Percentiles rank a stretch among this genome's conserved stretches.
Conservation (phyloP, 352 stramenopile genomes). For the Pythium aristosporum region DNA sequence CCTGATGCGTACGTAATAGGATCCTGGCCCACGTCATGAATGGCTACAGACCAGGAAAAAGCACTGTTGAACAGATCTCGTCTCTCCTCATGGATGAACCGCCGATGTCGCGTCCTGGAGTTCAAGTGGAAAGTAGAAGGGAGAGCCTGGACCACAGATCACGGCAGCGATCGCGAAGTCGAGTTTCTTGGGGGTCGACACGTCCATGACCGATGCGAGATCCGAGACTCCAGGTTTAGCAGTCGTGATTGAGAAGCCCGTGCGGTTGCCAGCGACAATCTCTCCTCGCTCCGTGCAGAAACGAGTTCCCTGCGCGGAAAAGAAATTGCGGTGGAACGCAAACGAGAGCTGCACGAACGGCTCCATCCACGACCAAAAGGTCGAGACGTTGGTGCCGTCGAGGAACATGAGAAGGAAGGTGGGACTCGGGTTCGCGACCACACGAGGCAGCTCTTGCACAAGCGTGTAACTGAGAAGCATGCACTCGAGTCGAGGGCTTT, state of each 20-base stretch:
- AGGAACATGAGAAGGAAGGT: neutral
- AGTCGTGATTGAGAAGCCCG: neutral
- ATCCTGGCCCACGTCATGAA: no score
- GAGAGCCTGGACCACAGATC: no score
- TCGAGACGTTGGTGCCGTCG: neutral
- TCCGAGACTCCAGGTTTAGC: neutral
- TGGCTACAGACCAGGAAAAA: no score
- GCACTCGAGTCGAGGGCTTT: neutral
- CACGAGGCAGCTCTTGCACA: neutral
- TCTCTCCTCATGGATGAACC: no score
- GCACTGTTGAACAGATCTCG: no score
- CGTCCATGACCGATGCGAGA: neutral
- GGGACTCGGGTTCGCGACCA: neutral
- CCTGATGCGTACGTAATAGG: no score
- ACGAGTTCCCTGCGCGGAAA: neutral
- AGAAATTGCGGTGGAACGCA: neutral
- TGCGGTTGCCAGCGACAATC: neutral
- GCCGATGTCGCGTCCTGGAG: no score
- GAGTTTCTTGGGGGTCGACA: no score
- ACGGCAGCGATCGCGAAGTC: no score
- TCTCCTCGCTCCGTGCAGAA: neutral
- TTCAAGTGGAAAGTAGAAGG: no score
- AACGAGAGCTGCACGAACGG: neutral
- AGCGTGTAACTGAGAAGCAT: neutral
- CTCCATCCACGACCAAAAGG: slow-evolving; percentile 3